Conservation (phyloP, 2,329 filamentous ascomycete species). For the Paraphoma sp. region DNA sequence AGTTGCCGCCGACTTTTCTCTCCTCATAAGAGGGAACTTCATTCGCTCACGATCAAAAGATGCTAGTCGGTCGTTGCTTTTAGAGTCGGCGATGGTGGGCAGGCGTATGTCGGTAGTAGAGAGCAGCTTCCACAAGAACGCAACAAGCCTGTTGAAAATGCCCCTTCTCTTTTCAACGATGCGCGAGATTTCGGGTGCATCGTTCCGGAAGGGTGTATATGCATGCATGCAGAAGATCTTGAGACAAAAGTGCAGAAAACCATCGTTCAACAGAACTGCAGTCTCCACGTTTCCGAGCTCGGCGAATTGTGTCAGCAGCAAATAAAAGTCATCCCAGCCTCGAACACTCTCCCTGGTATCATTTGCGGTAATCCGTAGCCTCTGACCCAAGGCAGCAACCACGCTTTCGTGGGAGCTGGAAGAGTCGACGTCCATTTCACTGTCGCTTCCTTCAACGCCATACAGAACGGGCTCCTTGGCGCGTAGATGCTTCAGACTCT, state of each 20-base stretch:
- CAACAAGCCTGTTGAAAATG: slow-evolving; percentile 40
- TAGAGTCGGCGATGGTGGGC: slow-evolving; percentile 6
- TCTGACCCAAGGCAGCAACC: slow-evolving; percentile 23
- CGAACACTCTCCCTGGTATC: slow-evolving; percentile 28
- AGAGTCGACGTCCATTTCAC: slow-evolving; percentile 33
- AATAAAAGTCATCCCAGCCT: slow-evolving; percentile 47
- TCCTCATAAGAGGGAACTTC: slow-evolving; percentile 36
- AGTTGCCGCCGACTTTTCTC: slow-evolving; percentile 29
- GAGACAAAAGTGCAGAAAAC: slow-evolving; percentile 38
- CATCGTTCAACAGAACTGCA: slow-evolving; percentile 31
- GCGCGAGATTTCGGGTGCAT: slow-evolving; percentile 30
- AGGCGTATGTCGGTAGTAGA: slow-evolving; percentile 35
- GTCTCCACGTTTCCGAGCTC: slow-evolving; percentile 39
- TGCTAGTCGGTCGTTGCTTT: slow-evolving; percentile 23
- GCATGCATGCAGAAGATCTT: slow-evolving; percentile 39
- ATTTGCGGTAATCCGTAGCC: slow-evolving; percentile 28
- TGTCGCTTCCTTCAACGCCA: slow-evolving; percentile 32
- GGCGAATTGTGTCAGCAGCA: slow-evolving; percentile 36
- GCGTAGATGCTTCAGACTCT: slow-evolving; percentile 39
- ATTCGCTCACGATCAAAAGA: slow-evolving; percentile 24
- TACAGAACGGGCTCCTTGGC: slow-evolving; percentile 40
- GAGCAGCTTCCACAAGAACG: slow-evolving; percentile 36
- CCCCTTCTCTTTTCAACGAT: slow-evolving; percentile 39
- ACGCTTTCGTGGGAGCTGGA: slow-evolving; percentile 16
- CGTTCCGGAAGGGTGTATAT: slow-evolving; percentile 13